These are phyloP conservation scores for Cryptococcus neoformans DNA, from an alignment of 1,284 basidiomycete species.

Conservation along the genomic window DNA sequence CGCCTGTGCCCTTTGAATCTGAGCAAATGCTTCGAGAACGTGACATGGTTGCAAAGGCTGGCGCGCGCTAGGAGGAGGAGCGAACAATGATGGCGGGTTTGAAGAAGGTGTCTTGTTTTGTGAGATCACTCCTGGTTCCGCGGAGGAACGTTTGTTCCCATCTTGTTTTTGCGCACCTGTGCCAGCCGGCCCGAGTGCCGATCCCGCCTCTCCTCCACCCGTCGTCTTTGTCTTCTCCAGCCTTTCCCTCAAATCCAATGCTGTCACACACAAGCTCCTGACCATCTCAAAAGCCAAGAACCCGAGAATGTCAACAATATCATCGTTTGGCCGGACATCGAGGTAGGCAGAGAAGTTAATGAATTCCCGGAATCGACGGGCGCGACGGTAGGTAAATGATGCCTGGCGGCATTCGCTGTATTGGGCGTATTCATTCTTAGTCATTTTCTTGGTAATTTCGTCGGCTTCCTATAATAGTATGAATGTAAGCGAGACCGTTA, in stretches of 20 bases:
- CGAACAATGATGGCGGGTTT: constrained; percentile 62
- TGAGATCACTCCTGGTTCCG: not conserved
- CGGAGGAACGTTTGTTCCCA: not conserved
- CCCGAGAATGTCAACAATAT: constrained; percentile 94
- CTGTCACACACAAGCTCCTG: constrained; percentile 81
- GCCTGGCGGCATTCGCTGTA: constrained; percentile 97
- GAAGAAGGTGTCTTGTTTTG: not conserved
- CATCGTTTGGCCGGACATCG: constrained; percentile 89
- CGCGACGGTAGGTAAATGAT: constrained; percentile 89
- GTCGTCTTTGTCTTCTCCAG: constrained; percentile 20
- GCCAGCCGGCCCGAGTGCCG: constrained; percentile 47
- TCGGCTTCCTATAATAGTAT: constrained; percentile 73
- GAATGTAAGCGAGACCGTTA: not conserved
- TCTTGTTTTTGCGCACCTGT: constrained; percentile 1
- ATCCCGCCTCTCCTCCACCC: not conserved
- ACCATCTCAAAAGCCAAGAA: constrained; percentile 98
- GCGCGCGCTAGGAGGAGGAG: constrained; percentile 72
- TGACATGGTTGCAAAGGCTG: constrained; percentile 75
- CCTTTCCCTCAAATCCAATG: constrained; percentile 61
- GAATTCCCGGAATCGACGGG: constrained; percentile 93
- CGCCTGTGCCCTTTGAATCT: constrained; percentile 80
- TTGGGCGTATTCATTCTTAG: constrained; percentile 92
- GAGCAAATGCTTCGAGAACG: constrained; percentile 80
- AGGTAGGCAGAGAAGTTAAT: constrained; percentile 85
- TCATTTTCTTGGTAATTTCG: constrained; percentile 93